phyloP scores from a whole-genome alignment of 179 eudicot species.

The Camellia oleifera region DNA sequence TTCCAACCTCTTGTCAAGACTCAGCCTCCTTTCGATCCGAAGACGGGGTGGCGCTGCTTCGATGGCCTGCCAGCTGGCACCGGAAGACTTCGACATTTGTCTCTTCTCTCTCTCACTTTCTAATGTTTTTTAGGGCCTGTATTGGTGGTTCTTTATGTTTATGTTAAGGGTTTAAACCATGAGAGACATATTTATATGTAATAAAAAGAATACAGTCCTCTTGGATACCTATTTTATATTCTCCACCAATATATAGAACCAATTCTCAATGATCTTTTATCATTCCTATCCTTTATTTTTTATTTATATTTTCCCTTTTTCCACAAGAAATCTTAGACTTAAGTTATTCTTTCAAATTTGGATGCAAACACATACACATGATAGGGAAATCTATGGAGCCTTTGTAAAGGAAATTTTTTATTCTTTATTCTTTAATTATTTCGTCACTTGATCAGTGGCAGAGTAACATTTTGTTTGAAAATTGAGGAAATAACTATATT shows the following conservation, averaged over 20 bases:
- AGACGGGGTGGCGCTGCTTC: slow-evolving; percentile 8
- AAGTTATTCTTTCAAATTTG: background rate
- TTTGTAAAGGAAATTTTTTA: no score
- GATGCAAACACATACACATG: no score
- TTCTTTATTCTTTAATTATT: no score
- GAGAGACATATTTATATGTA: background rate
- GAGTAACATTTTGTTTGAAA: no score
- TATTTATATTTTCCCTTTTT: background rate
- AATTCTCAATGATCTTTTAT: slow-evolving; percentile 11
- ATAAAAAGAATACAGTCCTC: background rate
- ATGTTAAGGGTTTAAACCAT: background rate
- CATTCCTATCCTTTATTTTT: background rate
- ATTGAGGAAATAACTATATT: no score
- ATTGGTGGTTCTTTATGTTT: background rate
- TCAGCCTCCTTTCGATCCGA: slow-evolving; percentile 10
- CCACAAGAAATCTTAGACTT: background rate
- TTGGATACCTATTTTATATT: background rate
- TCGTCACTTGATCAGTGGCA: no score
- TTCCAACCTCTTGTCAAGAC: slow-evolving; percentile 22
- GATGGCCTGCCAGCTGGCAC: slow-evolving; percentile 10
- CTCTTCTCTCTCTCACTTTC: slow-evolving; percentile 1
- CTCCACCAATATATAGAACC: slow-evolving; percentile 2
- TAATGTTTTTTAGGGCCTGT: background rate
- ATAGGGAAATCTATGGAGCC: no score
- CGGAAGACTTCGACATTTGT: slow-evolving; percentile 7